Base-by-base conservation (phyloP, 2,329 filamentous ascomycete species). In the Tolypocladium capitatum region DNA sequence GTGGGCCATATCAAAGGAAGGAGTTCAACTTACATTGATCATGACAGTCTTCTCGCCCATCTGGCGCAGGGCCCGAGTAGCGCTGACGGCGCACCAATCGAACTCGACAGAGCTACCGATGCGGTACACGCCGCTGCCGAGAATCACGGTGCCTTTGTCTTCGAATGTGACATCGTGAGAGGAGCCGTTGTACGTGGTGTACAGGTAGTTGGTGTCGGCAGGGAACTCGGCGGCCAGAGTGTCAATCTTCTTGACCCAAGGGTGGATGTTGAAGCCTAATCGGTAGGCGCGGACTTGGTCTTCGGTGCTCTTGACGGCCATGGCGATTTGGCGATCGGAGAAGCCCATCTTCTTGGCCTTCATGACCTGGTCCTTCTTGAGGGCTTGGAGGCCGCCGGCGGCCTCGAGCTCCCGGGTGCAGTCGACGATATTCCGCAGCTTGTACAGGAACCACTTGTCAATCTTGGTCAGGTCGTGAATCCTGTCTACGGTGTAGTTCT, bases 371-470 rank as follows among this genome's bases (percentile, higher is more conserved):
- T 95, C 90, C 68, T 90, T 86, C 74, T 90, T 91, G 53, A 98
- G 71, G 48, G 82, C 85, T 59, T 85, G 82, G 43, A 98, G 76
- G 60, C 82, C 85, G 56, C 89, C 90, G 51, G 88, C 81, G 31
- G 84, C 80, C 71, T 95, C 80, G 52, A 98, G 80, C 65, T 94
- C 86, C 55, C 80, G 81, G 51, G 85, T 87, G 72, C 85, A 90
- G 67, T 97, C 80, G 46, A 95, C 92, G 60, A 98, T 86, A 73
- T 97, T 97, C 71, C 95, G 83, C 46, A 98, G 81, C 78, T 98
- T 97, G 81, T 96, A 81, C 58, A 98, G 72, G 76, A 98, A 98
- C 92, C 92, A 97, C 71, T 94, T 95, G 73, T 97, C 92, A 60
- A 98, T 98, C 77, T 95, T 96, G 70, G 86, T 94, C 57, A 98